Conservation (phyloP, 148 eudicot species). For the Cornus florida region DNA sequence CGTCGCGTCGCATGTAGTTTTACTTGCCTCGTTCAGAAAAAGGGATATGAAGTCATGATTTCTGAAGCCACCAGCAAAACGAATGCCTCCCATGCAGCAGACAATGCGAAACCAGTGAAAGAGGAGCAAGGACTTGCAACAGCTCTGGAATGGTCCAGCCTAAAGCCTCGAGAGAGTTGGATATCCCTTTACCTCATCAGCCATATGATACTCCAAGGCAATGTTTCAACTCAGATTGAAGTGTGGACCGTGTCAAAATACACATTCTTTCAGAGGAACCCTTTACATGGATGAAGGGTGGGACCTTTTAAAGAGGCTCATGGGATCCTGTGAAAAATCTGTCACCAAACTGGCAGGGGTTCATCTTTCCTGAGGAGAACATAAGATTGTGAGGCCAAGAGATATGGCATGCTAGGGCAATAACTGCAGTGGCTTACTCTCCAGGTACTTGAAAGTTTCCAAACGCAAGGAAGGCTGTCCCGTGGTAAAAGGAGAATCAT, state of each 20-base stretch:
- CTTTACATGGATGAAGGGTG: not conserved
- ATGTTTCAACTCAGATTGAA: not conserved
- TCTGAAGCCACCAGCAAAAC: not conserved
- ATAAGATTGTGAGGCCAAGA: conserved; percentile 6
- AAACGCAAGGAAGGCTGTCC: not conserved
- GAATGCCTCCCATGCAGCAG: not conserved
- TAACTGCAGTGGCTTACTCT: not conserved
- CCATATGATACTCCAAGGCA: not conserved
- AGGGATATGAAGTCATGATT: not conserved
- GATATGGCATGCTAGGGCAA: conserved; percentile 5
- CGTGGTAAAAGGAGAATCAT: not conserved
- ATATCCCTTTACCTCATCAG: not conserved
- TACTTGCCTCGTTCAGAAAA: not conserved
- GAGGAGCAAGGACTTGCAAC: not conserved
- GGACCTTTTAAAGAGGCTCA: conserved; percentile 2
- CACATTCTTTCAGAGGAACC: not conserved
- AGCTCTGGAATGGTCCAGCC: conserved; percentile 2
- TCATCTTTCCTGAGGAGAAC: conserved; percentile 5
- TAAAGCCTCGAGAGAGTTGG: not conserved
- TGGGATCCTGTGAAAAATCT: not conserved
- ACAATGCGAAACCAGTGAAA: not conserved
- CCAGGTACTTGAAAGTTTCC: not conserved
- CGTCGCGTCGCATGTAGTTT: no score
- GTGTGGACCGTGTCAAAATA: not conserved
- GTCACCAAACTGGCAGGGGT: not conserved